Evolutionary conservation across 108 stramenopile species (phyloP).

Genomic region (Stephanodiscus minutulus): DNA sequence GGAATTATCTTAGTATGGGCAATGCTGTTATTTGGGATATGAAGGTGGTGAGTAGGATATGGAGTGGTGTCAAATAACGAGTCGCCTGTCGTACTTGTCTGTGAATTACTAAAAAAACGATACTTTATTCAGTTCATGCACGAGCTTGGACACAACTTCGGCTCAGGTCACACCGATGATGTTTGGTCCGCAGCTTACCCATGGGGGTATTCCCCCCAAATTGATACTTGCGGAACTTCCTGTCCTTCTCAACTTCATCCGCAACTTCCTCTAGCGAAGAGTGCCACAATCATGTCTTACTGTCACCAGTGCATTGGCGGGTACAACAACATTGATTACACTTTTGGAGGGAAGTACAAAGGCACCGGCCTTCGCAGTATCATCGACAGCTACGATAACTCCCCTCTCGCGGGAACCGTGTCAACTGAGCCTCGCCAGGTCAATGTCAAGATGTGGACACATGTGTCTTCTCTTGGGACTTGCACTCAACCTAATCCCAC

Average conservation of each 20-base stretch:
- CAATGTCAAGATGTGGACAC: conserved; percentile 6
- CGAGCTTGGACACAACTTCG: conserved; percentile 8
- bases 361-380: not conserved
- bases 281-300: conserved; percentile 12
- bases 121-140: conserved; percentile 1
- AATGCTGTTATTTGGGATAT: conserved; percentile 6
- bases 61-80: not conserved
- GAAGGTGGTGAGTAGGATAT: not conserved
- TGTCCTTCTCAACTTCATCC: conserved; percentile 1
- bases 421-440: conserved; percentile 4
- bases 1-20: conserved; percentile 6
- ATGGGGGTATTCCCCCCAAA: not conserved
- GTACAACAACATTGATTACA: not conserved
- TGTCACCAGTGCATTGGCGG: conserved; percentile 6
- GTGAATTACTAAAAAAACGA: not conserved
- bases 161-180: not conserved
- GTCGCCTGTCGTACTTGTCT: not conserved
- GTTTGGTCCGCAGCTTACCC: too few relatives aligned
- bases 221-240: conserved; percentile 12
- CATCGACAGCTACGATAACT: not conserved
- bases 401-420: too few relatives aligned
- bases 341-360: conserved; percentile 11
- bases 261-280: not conserved
- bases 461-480: not conserved
- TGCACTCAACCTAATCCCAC: too few relatives aligned